Percentiles rank a stretch among this genome's conserved stretches.
Conservation (phyloP, 1,139 yeast species). For the Barnettozyma hawaiiensis region DNA sequence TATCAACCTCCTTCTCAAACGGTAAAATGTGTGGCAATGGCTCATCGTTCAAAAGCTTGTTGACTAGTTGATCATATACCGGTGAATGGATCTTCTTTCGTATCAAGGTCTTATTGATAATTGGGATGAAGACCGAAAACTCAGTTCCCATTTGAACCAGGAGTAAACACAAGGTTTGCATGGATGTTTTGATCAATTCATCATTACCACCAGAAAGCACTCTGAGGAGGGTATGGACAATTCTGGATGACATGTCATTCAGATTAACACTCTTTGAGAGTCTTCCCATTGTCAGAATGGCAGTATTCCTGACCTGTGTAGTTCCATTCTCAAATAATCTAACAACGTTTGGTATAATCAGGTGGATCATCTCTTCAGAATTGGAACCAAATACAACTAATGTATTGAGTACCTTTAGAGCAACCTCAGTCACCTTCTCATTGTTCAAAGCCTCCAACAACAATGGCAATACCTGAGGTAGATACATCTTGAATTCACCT, state of each 20-base stretch:
- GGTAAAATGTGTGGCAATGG: slow-evolving; percentile 76
- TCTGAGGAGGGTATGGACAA: slow-evolving; percentile 79
- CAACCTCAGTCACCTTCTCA: slow-evolving; percentile 64
- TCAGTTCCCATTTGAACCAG: slow-evolving; percentile 79
- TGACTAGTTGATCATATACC: slow-evolving; percentile 75
- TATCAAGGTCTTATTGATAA: slow-evolving; percentile 65
- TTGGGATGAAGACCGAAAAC: slow-evolving; percentile 82
- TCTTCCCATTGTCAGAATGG: slow-evolving; percentile 82
- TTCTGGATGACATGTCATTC: slow-evolving; percentile 85
- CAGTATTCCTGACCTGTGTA: slow-evolving; percentile 55
- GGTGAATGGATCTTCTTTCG: slow-evolving; percentile 64
- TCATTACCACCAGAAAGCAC: slow-evolving; percentile 54
- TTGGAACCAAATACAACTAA: slow-evolving; percentile 87
- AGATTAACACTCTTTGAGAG: slow-evolving; percentile 68
- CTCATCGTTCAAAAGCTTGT: slow-evolving; percentile 78
- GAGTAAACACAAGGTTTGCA: slow-evolving; percentile 77
- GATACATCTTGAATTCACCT: slow-evolving; percentile 82
- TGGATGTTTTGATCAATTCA: slow-evolving; percentile 58
- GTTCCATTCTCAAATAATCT: slow-evolving; percentile 70
- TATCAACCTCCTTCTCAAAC: slow-evolving; percentile 61
- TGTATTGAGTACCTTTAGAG: slow-evolving; percentile 74
- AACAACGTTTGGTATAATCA: slow-evolving; percentile 79
- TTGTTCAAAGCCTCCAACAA: slow-evolving; percentile 73
- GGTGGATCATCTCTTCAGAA: slow-evolving; percentile 82
- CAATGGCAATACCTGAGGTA: slow-evolving; percentile 73